Evolutionary conservation across 1,139 yeast genomes (phyloP).

Genomic region (Debaryomyces fabryi): DNA sequence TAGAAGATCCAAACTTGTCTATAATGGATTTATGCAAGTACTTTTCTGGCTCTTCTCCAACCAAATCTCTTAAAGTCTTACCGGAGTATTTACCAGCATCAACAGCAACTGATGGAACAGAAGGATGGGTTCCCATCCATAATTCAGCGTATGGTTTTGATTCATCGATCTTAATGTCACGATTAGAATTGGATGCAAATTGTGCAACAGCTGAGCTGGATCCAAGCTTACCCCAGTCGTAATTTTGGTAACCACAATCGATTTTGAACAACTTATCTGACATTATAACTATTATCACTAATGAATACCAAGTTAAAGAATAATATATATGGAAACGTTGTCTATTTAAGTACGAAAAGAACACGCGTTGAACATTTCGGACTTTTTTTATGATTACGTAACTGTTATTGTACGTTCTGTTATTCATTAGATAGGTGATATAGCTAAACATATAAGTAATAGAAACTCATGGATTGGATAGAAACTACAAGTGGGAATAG

Average conservation of each 20-base stretch:
- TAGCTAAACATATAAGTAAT: background rate
- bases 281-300: slow-evolving; percentile 9
- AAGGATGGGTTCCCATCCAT: slow-evolving; percentile 99
- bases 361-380: slow-evolving; percentile 1
- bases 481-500: slow-evolving; percentile 59
- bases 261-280: slow-evolving; percentile 38
- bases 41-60: slow-evolving; percentile 59
- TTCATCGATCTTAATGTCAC: slow-evolving; percentile 61
- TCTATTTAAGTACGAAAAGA: background rate
- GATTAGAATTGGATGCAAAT: slow-evolving; percentile 74
- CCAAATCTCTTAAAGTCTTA: slow-evolving; percentile 63
- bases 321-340: background rate
- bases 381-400: slow-evolving; percentile 6
- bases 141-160: slow-evolving; percentile 83
- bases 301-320: background rate
- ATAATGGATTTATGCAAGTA: slow-evolving; percentile 62
- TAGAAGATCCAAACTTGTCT: slow-evolving; percentile 63
- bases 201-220: slow-evolving; percentile 83
- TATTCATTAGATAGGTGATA: background rate
- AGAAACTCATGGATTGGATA: slow-evolving; percentile 30
- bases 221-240: slow-evolving; percentile 90
- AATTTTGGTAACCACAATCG: slow-evolving; percentile 66
- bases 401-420: background rate
- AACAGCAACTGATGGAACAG: slow-evolving; percentile 75
- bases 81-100: slow-evolving; percentile 41